Conservation (phyloP, 208 protist genomes). For the Leishmania tropica region DNA sequence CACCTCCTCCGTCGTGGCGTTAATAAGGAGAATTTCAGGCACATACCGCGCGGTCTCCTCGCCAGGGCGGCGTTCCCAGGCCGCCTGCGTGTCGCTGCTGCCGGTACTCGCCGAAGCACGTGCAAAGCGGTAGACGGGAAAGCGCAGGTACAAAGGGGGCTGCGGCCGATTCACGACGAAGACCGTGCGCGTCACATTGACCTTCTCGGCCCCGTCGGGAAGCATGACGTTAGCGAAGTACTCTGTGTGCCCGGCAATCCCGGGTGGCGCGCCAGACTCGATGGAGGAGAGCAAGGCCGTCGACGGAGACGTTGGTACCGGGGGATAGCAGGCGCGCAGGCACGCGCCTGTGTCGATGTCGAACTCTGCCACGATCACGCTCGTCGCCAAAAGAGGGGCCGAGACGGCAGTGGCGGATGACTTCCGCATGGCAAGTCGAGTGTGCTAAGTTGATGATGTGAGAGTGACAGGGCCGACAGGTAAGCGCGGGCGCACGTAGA, state of each 20-base stretch:
- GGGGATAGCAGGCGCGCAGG: constrained; percentile 60
- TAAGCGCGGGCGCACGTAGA: not conserved
- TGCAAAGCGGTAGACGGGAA: constrained; percentile 62
- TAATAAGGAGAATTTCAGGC: constrained; percentile 43
- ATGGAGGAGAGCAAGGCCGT: not conserved
- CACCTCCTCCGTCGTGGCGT: constrained; percentile 25
- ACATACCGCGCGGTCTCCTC: constrained; percentile 29
- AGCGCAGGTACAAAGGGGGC: constrained; percentile 30
- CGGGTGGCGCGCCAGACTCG: constrained; percentile 13
- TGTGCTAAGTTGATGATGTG: not conserved
- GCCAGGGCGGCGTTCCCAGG: constrained; percentile 30
- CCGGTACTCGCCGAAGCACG: not conserved
- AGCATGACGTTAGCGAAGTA: constrained; percentile 85
- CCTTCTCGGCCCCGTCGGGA: constrained; percentile 78
- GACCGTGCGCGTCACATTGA: constrained; percentile 52
- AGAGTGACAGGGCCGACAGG: not conserved
- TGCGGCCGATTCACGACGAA: constrained; percentile 71
- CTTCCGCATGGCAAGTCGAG: constrained; percentile 2
- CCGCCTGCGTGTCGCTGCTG: not conserved
- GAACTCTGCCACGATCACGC: constrained; percentile 75
- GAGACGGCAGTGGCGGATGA: not conserved
- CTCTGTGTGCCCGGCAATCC: constrained; percentile 39
- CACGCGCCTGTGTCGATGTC: constrained; percentile 76
- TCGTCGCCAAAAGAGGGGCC: constrained; percentile 33
- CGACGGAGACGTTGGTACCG: not conserved